Evolutionary conservation across 371 early-diverging fungal species (phyloP).

Genomic region (Choanephora cucurbitarum): DNA sequence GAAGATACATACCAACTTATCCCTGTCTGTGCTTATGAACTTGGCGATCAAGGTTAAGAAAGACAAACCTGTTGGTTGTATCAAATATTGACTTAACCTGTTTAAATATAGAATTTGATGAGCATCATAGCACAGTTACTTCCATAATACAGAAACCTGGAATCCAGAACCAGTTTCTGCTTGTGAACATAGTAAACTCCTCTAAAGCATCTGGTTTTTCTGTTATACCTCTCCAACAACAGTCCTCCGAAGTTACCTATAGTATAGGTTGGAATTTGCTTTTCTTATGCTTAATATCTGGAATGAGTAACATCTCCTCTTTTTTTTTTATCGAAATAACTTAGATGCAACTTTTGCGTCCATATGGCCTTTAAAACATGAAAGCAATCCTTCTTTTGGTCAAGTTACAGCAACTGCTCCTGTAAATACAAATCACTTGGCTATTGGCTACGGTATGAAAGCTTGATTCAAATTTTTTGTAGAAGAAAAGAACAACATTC

Average conservation of each 20-base stretch:
- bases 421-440: constrained; percentile 54
- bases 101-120: background rate
- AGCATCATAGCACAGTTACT: background rate
- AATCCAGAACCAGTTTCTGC: constrained; percentile 8
- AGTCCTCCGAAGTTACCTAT: background rate
- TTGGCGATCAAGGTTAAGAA: too few relatives aligned
- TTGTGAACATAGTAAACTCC: constrained; percentile 27
- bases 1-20: constrained; percentile 17
- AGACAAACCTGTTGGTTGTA: too few relatives aligned
- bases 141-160: constrained; percentile 6
- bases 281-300: too few relatives aligned
- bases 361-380: constrained; percentile 39
- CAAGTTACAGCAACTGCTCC: constrained; percentile 52
- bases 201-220: constrained; percentile 22
- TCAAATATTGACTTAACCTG: too few relatives aligned
- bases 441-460: constrained; percentile 57
- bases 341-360: constrained; percentile 26
- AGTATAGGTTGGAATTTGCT: constrained; percentile 3
- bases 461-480: background rate
- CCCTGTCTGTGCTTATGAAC: constrained; percentile 6
- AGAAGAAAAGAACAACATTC: background rate
- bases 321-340: background rate
- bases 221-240: constrained; percentile 7
- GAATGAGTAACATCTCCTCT: too few relatives aligned
- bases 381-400: constrained; percentile 31